Conservation (phyloP, 2,329 filamentous ascomycete genomes). For the Calonectria hongkongensis region DNA sequence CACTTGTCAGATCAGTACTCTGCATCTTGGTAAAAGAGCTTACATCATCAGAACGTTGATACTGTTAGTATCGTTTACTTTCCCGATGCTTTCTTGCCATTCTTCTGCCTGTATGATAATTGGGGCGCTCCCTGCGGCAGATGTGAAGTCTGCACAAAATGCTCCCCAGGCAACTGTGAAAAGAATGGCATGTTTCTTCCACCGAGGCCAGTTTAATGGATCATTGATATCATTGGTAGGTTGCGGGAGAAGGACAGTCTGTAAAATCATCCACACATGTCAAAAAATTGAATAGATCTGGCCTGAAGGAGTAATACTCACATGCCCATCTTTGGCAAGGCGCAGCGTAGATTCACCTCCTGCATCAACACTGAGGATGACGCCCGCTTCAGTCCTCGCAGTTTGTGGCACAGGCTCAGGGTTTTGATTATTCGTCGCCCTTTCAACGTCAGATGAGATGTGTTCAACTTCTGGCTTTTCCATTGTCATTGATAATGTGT, state of each 20-base stretch:
- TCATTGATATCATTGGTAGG: constrained; percentile 42
- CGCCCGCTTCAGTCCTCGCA: constrained; percentile 46
- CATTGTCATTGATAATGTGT: constrained; percentile 17
- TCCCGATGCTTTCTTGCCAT: constrained; percentile 36
- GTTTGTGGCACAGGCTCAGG: constrained; percentile 41
- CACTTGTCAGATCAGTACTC: neutral
- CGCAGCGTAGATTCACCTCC: constrained; percentile 37
- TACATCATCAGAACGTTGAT: constrained; percentile 46
- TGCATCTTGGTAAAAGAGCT: neutral
- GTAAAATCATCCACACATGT: neutral
- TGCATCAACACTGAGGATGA: constrained; percentile 37
- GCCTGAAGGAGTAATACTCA: neutral
- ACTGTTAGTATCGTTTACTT: constrained; percentile 44
- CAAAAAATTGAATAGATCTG: neutral
- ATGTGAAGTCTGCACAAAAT: constrained; percentile 45
- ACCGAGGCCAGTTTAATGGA: constrained; percentile 46
- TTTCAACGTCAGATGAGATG: constrained; percentile 41
- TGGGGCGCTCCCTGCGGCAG: constrained; percentile 44
- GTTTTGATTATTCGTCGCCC: constrained; percentile 18
- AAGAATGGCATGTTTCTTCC: constrained; percentile 48
- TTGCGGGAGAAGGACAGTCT: constrained; percentile 48
- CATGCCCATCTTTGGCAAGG: constrained; percentile 46
- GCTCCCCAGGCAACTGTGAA: constrained; percentile 45
- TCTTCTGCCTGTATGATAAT: constrained; percentile 45
- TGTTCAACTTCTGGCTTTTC: constrained; percentile 47